phyloP scores from a whole-genome alignment of 805 yeast species.

The Yarrowia bubula region DNA sequence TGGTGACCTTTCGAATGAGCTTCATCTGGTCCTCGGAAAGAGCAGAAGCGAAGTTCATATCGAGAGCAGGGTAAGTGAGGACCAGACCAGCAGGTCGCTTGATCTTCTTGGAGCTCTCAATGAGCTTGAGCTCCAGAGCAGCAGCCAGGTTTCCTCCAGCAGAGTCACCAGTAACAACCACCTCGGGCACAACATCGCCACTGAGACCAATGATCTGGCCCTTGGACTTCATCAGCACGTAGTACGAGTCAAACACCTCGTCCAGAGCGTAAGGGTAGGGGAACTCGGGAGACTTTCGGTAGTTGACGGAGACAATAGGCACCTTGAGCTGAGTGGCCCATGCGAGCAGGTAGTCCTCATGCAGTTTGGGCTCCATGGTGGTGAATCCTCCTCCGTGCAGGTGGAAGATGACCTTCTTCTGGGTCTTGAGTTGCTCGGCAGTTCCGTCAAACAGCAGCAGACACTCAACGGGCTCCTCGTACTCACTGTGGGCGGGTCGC shows the following conservation, averaged over 20 bases:
- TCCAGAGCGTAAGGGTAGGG: conserved; percentile 51
- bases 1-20: conserved; percentile 33
- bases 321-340: conserved; percentile 30
- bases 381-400: conserved; percentile 39
- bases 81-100: conserved; percentile 34
- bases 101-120: conserved; percentile 9
- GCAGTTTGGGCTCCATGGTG: conserved; percentile 34
- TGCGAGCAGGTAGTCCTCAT: conserved; percentile 33
- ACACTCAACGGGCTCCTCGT: conserved; percentile 31
- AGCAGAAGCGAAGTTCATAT: conserved; percentile 35
- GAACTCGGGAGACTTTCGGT: conserved; percentile 51
- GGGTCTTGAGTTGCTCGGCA: conserved; percentile 30
- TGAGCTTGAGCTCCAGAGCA: conserved; percentile 36
- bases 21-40: conserved; percentile 33
- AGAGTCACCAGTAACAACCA: conserved; percentile 49
- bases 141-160: conserved; percentile 45
- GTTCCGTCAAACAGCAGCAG: conserved; percentile 37
- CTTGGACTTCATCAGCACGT: conserved; percentile 29
- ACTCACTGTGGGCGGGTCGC: conserved; percentile 33
- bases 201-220: conserved; percentile 29
- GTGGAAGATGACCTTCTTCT: conserved; percentile 31
- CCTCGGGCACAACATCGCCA: conserved; percentile 31
- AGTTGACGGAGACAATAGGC: conserved; percentile 45
- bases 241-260: conserved; percentile 37
- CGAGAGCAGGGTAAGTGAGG: conserved; percentile 37